Evolutionary conservation across 148 eudicot genomes (phyloP).

Genomic region (Spergularia bocconei): DNA sequence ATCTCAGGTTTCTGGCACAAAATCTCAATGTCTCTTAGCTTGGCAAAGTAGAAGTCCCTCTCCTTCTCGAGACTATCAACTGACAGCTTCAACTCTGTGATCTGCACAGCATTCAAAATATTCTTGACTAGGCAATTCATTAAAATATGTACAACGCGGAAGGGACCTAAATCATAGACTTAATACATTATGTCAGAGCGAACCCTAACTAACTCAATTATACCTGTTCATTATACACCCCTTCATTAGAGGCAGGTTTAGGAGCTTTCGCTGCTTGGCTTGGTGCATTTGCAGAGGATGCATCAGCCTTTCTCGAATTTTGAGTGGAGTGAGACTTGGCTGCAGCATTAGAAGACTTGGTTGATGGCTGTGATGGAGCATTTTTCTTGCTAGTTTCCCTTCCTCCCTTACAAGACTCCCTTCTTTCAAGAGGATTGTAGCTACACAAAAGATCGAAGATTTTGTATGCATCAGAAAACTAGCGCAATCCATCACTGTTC

Average conservation of each 20-base stretch:
- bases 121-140: background rate
- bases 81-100: slow-evolving; percentile 78
- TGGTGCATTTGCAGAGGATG: slow-evolving; percentile 29
- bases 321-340: slow-evolving; percentile 49
- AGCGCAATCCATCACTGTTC: background rate
- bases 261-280: slow-evolving; percentile 52
- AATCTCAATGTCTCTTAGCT: slow-evolving; percentile 84
- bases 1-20: slow-evolving; percentile 79
- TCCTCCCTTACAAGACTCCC: slow-evolving; percentile 75
- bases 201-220: background rate
- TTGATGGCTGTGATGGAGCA: slow-evolving; percentile 50
- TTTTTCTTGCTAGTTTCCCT: slow-evolving; percentile 60
- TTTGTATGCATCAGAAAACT: background rate
- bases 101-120: slow-evolving; percentile 37
- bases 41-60: slow-evolving; percentile 89
- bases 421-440: slow-evolving; percentile 81
- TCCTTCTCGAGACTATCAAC: slow-evolving; percentile 88
- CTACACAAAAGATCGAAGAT: slow-evolving; percentile 23
- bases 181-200: background rate
- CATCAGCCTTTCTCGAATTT: slow-evolving; percentile 51
- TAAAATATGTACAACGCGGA: background rate
- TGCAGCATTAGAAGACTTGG: slow-evolving; percentile 43
- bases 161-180: background rate
- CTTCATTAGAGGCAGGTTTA: slow-evolving; percentile 52
- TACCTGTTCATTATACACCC: slow-evolving; percentile 68